These are phyloP conservation scores for Marasmius sp. DNA, from an alignment of 1,284 basidiomycete genomes.

Conservation along the genomic window DNA sequence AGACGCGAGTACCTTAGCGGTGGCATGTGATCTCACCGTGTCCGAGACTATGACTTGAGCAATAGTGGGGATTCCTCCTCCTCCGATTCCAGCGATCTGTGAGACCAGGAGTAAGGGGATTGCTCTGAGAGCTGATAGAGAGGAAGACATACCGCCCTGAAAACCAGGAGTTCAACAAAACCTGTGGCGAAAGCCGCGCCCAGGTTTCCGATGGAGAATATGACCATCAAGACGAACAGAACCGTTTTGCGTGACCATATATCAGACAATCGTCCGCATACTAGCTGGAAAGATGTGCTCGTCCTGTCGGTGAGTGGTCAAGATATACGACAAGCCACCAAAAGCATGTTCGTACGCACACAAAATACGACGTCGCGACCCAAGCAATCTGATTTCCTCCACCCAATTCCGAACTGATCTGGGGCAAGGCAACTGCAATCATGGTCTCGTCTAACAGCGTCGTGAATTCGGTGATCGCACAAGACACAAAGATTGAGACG, in stretches of 20 bases:
- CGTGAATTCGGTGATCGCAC: too few relatives aligned
- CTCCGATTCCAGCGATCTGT: background rate
- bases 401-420: background rate
- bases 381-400: slow-evolving; percentile 20
- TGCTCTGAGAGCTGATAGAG: background rate
- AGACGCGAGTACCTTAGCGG: background rate
- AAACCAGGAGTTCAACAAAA: slow-evolving; percentile 15
- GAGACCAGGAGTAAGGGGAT: background rate
- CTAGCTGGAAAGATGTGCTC: background rate
- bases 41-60: slow-evolving; percentile 13
- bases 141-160: background rate
- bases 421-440: too few relatives aligned
- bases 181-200: slow-evolving; percentile 16
- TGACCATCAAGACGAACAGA: background rate
- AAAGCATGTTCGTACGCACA: background rate
- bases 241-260: background rate
- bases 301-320: background rate
- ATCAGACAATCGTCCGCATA: background rate
- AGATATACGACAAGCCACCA: too few relatives aligned
- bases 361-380: slow-evolving; percentile 19
- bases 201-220: background rate
- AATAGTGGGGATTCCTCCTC: slow-evolving; percentile 20
- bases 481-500: too few relatives aligned
- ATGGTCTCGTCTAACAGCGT: too few relatives aligned
- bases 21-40: background rate